A percentile compares a stretch with the other conserved stretches of the same genome.
Evolutionary conservation across 2,329 filamentous ascomycete genomes (phyloP).

Genomic region (Pseudocercospora musae): DNA sequence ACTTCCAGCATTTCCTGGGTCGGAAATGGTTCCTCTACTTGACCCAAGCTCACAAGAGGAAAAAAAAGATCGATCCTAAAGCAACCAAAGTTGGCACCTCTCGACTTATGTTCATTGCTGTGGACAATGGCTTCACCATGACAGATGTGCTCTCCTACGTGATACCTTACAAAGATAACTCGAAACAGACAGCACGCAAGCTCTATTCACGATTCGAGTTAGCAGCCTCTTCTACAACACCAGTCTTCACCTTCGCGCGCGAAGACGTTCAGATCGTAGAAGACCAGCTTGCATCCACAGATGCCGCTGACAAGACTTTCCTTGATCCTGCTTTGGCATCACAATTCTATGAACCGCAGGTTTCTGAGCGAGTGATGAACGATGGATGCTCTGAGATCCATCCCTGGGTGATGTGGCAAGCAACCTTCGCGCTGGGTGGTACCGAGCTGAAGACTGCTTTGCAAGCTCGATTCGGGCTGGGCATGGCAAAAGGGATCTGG

Average conservation of each 20-base stretch:
- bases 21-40: slow-evolving; percentile 42
- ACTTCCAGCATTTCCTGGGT: slow-evolving; percentile 40
- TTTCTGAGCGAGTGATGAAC: slow-evolving; percentile 40
- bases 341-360: slow-evolving; percentile 5
- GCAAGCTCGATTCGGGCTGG: slow-evolving; percentile 2
- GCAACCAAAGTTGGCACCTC: slow-evolving; percentile 6
- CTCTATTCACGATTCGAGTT: slow-evolving; percentile 43
- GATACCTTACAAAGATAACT: slow-evolving; percentile 38
- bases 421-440: not conserved
- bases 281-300: slow-evolving; percentile 31
- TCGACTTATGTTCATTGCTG: slow-evolving; percentile 27
- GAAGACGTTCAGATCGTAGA: slow-evolving; percentile 34
- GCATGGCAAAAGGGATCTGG: slow-evolving; percentile 6
- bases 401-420: not conserved
- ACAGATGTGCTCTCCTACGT: slow-evolving; percentile 41
- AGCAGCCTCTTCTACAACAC: slow-evolving; percentile 40
- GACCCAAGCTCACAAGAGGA: slow-evolving; percentile 35
- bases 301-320: slow-evolving; percentile 36
- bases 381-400: slow-evolving; percentile 57
- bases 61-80: slow-evolving; percentile 6
- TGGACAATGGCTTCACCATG: slow-evolving; percentile 11
- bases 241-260: slow-evolving; percentile 37
- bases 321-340: slow-evolving; percentile 31
- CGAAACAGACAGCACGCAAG: slow-evolving; percentile 40
- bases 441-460: slow-evolving; percentile 1